Conservation (phyloP, 305 asterid genomes). For the Fraxinus greggii region DNA sequence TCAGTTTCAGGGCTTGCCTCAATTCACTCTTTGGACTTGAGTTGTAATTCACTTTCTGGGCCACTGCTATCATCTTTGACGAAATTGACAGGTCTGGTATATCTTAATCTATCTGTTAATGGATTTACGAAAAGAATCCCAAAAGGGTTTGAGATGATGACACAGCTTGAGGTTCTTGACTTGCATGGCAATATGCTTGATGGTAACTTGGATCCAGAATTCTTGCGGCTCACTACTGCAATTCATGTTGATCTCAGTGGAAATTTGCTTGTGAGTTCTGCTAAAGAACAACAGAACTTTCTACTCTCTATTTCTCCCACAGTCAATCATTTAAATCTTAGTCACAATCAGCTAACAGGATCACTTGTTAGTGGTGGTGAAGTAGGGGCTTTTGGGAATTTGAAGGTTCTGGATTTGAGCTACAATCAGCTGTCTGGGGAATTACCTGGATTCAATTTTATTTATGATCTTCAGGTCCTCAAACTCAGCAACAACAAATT, state of each 20-base stretch:
- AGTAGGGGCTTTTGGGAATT: conserved; percentile 62
- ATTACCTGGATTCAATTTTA: conserved; percentile 78
- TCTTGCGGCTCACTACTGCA: conserved; percentile 70
- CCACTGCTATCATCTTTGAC: conserved; percentile 59
- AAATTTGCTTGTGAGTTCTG: conserved; percentile 53
- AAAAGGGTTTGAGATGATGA: conserved; percentile 77
- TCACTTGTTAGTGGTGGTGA: conserved; percentile 65
- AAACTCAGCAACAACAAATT: conserved; percentile 72
- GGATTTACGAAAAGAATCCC: conserved; percentile 65
- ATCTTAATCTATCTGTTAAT: conserved; percentile 71
- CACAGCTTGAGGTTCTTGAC: conserved; percentile 67
- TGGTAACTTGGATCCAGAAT: conserved; percentile 60
- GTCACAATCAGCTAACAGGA: conserved; percentile 70
- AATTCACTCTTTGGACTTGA: conserved; percentile 64
- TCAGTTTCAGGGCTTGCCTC: conserved; percentile 60
- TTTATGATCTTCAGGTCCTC: conserved; percentile 80
- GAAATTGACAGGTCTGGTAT: conserved; percentile 50
- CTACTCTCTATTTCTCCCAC: conserved; percentile 60
- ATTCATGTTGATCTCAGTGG: conserved; percentile 79
- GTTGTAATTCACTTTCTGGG: conserved; percentile 74
- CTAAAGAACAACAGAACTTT: conserved; percentile 45
- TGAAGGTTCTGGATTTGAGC: conserved; percentile 89
- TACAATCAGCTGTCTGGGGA: conserved; percentile 86
- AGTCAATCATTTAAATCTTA: conserved; percentile 69
- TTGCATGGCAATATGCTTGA: conserved; percentile 85